A percentile compares a stretch with the other conserved stretches of the same genome.
Evolutionary conservation across 176 grass and related monocot species (phyloP).

Genomic region (Leersia perrieri): DNA sequence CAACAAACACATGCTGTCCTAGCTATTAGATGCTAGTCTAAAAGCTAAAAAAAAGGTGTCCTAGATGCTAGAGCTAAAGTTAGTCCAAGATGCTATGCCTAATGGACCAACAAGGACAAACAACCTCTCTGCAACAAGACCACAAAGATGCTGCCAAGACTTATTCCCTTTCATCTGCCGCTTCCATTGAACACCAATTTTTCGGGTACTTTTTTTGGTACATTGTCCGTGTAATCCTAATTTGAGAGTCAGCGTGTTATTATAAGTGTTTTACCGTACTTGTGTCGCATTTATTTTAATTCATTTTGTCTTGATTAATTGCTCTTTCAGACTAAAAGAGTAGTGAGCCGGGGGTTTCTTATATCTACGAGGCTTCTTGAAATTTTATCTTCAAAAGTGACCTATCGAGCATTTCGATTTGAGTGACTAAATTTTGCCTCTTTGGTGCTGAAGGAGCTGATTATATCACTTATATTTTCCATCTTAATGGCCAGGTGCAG

Average conservation of each 20-base stretch:
- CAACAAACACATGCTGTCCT: too few species aligned
- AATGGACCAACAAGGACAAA: too few species aligned
- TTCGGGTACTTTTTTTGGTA: conserved; percentile 43
- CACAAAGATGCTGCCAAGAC: too few species aligned
- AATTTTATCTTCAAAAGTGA: conserved; percentile 59
- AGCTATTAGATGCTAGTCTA: too few species aligned
- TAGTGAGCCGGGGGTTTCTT: conserved; percentile 85
- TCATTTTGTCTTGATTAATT: conserved; percentile 13
- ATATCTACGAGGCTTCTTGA: conserved; percentile 82
- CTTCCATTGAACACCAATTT: conserved; percentile 66
- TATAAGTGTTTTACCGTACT: neutral
- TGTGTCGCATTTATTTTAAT: neutral
- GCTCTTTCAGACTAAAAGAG: conserved; percentile 58
- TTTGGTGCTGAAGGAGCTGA: neutral
- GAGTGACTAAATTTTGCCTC: conserved; percentile 49
- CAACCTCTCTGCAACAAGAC: too few species aligned
- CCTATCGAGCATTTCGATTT: conserved; percentile 67
- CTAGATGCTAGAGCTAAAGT: too few species aligned
- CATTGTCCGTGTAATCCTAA: too few species aligned
- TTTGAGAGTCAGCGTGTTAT: neutral
- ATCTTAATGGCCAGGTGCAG: neutral
- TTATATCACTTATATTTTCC: neutral
- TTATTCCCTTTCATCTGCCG: too few species aligned
- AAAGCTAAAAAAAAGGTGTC: too few species aligned
- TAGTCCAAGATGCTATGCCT: too few species aligned